Base-by-base conservation (phyloP, 2,329 filamentous ascomycete species). In the Alternaria infectoria region DNA sequence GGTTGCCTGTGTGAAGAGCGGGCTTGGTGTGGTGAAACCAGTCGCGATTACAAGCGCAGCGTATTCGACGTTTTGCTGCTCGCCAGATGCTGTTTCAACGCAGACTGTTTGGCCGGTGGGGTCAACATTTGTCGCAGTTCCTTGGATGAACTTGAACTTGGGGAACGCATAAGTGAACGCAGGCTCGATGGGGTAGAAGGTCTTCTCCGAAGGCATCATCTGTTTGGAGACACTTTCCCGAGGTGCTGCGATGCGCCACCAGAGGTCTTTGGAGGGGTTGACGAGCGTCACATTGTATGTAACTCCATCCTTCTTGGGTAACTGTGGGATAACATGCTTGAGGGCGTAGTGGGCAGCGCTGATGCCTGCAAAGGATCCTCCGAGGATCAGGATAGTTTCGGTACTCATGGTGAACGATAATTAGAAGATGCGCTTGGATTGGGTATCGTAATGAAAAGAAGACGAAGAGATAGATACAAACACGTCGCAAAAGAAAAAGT, bases 1-100 rank as follows among this genome's bases (percentile, higher is more conserved):
- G 21, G 81, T 83, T 1, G 65, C 61, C 10, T 82, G 76, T 12
- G 84, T 85, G 54, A 85, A 79, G 3, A 83, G 74, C 0, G 84
- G 80, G 9, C 82, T 82, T 0, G 81, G 76, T 1, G 86, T 85
- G 13, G 76, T 81, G 23, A 85, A 82, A 4, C 87, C 87, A 2
- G 86, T 87, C 4, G 86, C 86, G 66, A 88, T 85, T 44, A 89
- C 80, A 9, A 89, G 81, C 12, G 85, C 82, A 57, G 85, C 81
- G 71, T 86, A 89, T 6, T 79, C 70, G 25, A 88, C 70, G 9
- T 67, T 69, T 47, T 70, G 69, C 45, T 74, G 71, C 60, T 73
- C 77, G 61, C 69, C 75, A 21, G 75, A 73, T 19, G 72, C 77
- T 17, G 77, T 80, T 19, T 69, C 69, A 3, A 78, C 70, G 30